Conservation (phyloP, 2,329 filamentous ascomycete genomes). For the Elsinoe fawcettii region DNA sequence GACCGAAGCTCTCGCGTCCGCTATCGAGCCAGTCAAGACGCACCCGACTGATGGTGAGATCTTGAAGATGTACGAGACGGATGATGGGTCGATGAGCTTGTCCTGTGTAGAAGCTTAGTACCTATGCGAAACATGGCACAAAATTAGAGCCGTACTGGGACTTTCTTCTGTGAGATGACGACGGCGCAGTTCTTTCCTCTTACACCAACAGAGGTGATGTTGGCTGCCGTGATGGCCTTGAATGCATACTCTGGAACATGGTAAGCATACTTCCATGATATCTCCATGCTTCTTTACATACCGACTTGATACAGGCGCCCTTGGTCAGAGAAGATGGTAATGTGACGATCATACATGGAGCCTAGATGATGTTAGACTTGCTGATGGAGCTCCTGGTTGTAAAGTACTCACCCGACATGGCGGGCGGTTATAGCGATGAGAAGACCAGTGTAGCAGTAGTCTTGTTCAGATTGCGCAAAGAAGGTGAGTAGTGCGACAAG, state of each 20-base stretch:
- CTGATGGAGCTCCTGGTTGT: conserved; percentile 1
- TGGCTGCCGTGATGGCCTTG: conserved; percentile 98
- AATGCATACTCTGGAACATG: conserved; percentile 84
- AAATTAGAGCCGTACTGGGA: conserved; percentile 63
- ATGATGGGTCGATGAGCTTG: conserved; percentile 96
- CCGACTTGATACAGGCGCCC: conserved; percentile 99
- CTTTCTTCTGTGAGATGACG: conserved; percentile 98
- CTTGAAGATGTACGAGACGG: conserved; percentile 95
- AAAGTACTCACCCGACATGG: conserved; percentile 35
- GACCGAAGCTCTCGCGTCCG: conserved; percentile 88
- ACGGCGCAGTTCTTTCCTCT: conserved; percentile 96
- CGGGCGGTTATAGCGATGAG: conserved; percentile 17
- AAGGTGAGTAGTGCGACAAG: too few species aligned
- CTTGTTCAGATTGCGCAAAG: neutral
- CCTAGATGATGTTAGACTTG: conserved; percentile 41
- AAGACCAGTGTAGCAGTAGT: neutral
- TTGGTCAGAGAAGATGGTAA: conserved; percentile 99
- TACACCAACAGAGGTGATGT: conserved; percentile 96
- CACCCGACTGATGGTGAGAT: conserved; percentile 93
- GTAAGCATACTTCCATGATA: conserved; percentile 20
- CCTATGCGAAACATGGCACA: neutral
- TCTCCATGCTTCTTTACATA: conserved; percentile 45
- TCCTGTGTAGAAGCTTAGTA: conserved; percentile 52
- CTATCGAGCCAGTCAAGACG: conserved; percentile 97
- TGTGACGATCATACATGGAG: conserved; percentile 95